Base-by-base conservation (phyloP, 495 filamentous ascomycete genomes). In the Penicillium canariense region DNA sequence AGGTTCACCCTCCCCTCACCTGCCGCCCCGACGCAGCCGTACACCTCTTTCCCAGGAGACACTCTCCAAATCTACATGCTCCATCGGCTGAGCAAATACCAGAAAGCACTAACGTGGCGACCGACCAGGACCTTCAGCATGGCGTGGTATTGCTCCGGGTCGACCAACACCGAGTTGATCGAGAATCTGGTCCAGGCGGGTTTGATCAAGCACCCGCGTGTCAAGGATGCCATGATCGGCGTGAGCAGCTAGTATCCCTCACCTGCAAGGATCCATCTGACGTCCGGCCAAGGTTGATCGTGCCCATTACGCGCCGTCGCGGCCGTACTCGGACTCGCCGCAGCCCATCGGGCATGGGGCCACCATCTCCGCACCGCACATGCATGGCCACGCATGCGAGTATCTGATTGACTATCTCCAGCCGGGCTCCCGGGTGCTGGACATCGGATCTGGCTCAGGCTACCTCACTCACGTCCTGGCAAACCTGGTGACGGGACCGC, bases 341-440 rank as follows among this genome's bases (percentile, higher is more conserved):
- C 93, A 97, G 69, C 65, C 82, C 51, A 97, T 98, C 72, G 93
- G 95, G 48, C 83, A 89, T 69, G 60, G 68, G 14, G 94, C 94
- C 48, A 98, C 95, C 48, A 98, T 98, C 60, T 92, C 87, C 26
- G 94, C 94, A 18, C 94, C 94, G 15, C 94, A 98, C 78, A 98
- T 98, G 90, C 94, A 98, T 74, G 93, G 89, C 65, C 78, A 84
- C 30, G 87, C 87, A 30, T 79, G 81, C 47, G 86, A 90, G 69
- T 78, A 83, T 23, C 77, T 90, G 1, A 79, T 90, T 14, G 81
- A 81, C 40, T 85, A 70, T 69, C 80, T 87, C 18, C 54, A 73
- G 35, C 73, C 76, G 0, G 76, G 73, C 22, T 68, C 79, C 2
- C 70, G 75, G 10, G 86, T 96, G 10, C 81, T 98, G 0, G 94